These are phyloP conservation scores for Tylopilus plumbeoviolaceoides DNA, from an alignment of 768 basidiomycete species.

Conservation along the genomic window DNA sequence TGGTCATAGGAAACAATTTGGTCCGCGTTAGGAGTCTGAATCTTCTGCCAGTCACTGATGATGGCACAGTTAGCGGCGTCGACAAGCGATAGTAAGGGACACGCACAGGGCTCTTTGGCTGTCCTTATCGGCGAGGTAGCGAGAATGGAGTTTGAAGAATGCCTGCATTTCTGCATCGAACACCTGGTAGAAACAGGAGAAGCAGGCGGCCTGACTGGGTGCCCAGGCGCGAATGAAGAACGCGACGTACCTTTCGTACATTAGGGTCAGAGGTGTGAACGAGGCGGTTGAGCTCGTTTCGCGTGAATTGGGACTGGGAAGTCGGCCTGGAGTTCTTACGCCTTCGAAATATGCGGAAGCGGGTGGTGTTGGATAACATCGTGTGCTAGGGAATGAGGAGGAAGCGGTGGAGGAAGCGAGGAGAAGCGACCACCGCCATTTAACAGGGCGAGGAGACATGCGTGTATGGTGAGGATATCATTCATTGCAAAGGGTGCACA, in stretches of 20 bases:
- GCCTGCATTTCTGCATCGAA: conserved; percentile 96
- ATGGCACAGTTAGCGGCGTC: conserved; percentile 1
- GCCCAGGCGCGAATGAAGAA: conserved; percentile 28
- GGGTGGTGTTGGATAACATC: conserved; percentile 33
- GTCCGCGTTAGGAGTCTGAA: conserved; percentile 81
- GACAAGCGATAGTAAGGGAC: conserved; percentile 5
- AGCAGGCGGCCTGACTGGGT: conserved; percentile 18
- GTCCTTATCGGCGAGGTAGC: conserved; percentile 87
- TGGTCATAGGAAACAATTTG: conserved; percentile 81
- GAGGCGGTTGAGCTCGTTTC: conserved; percentile 65
- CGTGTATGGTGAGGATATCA: conserved; percentile 14
- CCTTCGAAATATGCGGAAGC: conserved; percentile 34
- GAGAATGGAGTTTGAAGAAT: conserved; percentile 94
- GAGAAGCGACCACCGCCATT: conserved; percentile 16
- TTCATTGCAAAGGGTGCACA: too few relatives aligned
- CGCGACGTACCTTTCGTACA: conserved; percentile 49
- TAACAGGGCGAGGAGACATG: conserved; percentile 20
- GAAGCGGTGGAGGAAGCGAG: conserved; percentile 25
- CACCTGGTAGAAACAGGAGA: conserved; percentile 25
- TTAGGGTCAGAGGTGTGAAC: conserved; percentile 53
- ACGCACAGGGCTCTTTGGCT: conserved; percentile 83
- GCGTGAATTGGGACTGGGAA: conserved; percentile 47
- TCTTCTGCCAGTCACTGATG: conserved; percentile 82
- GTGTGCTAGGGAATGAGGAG: conserved; percentile 5
- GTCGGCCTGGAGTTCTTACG: conserved; percentile 42